Evolutionary conservation across 1,284 basidiomycete genomes (phyloP), one percentile per base, ranked within the genome.

Genomic region (Rhodotorula sp.): DNA sequence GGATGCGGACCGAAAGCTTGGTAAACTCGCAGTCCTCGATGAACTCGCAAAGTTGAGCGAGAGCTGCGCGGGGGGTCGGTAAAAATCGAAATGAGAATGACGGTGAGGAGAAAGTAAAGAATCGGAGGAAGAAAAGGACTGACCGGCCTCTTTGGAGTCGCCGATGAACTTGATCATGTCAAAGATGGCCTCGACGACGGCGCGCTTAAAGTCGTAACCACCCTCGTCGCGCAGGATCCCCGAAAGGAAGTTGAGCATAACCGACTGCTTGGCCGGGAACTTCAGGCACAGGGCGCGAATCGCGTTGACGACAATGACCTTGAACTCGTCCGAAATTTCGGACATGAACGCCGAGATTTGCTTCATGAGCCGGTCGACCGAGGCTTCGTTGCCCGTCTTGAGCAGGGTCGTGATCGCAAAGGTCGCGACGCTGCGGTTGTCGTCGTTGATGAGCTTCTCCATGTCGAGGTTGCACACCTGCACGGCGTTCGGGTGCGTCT

Each of bases 11-110:
- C 43, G 93, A 97, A 62, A 99, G 88, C 83, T 99, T 99, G 57
- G 96, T 98, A 81, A 99, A 99, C 83, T 99, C 97, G 86, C 97
- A 99, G 82, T 99, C 97, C 83, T 99, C 97, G 81, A 99, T 99
- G 82, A 99, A 99, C 82, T 99, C 97, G 86, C 97, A 99, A n/a
- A 99, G 87, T 80, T 99, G 93, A 18, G 94, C 94, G 58, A 99
- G 87, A 2, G 97, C 97, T 83, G 90, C 2, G 15, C 3, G 14
- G 26, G 26, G 26, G 23, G 21, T 18, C 31, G 12, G 29, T 10
- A 57, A 16, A 10, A 29, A 51, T 62, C 34, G 68, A 51, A 34
- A 18, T 48, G 20, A 26, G 29, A 10, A 39, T 12, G 29, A 29
- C 16, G 10, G 10, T 15, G 14, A 8, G 5, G 10, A 8, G 10